Percentiles rank a stretch among this genome's conserved stretches.
phyloP scores from a whole-genome alignment of 108 stramenopile genomes.

The Nannochloropsis oceanica region DNA sequence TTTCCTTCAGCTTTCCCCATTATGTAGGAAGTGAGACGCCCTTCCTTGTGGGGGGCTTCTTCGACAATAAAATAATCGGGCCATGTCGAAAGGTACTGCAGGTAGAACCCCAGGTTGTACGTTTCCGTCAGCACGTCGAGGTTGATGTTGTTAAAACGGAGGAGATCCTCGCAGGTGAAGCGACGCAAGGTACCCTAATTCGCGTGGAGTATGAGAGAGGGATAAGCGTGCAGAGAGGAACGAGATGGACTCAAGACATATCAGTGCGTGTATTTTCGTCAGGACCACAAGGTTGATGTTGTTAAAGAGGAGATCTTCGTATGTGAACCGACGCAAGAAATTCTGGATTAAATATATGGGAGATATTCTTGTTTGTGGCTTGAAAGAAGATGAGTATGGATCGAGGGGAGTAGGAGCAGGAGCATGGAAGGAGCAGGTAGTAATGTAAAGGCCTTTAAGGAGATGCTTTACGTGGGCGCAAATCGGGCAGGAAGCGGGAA shows the following conservation, averaged over 20 bases:
- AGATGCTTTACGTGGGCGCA: too few species aligned
- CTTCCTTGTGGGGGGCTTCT: background rate
- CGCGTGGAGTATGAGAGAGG: too few species aligned
- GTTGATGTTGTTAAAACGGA: constrained; percentile 94
- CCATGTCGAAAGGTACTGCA: constrained; percentile 79
- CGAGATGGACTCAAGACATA: too few species aligned
- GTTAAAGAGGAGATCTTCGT: constrained; percentile 91
- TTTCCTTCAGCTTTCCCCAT: constrained; percentile 68
- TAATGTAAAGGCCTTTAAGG: too few species aligned
- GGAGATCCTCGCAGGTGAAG: constrained; percentile 76
- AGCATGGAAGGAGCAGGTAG: too few species aligned
- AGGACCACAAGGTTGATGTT: constrained; percentile 86
- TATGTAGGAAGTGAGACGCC: constrained; percentile 5
- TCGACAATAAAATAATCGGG: constrained; percentile 65
- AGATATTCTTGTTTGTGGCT: too few species aligned
- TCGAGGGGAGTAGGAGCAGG: too few species aligned
- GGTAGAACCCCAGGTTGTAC: constrained; percentile 65
- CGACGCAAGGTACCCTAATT: constrained; percentile 47
- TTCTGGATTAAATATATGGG: too few species aligned
- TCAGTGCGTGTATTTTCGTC: constrained; percentile 74
- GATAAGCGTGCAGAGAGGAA: too few species aligned
- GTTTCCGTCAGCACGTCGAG: constrained; percentile 92
- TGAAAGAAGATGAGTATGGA: too few species aligned
- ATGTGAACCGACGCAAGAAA: constrained; percentile 62
- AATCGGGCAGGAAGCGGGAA: too few species aligned